Base-by-base conservation (phyloP, 2,329 filamentous ascomycete species). In the Cladophialophora chaetospira region DNA sequence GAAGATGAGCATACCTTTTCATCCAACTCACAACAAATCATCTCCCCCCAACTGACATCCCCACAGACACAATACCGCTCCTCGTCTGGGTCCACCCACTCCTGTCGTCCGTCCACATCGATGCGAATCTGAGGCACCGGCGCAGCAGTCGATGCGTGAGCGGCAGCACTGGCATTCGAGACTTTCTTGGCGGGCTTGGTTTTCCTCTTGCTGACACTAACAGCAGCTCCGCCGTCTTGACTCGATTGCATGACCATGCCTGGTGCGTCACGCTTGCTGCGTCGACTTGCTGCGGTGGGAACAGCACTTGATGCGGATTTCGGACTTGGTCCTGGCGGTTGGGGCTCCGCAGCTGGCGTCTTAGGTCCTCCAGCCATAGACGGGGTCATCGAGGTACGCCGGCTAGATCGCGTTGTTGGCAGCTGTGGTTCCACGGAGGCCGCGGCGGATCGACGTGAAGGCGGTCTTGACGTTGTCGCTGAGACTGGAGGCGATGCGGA, bases 1-100 rank as follows among this genome's bases (percentile, higher is more conserved):
- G 21, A 44, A 23, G 29, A 35, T 26, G 46, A 54, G 52, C 70
- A 61, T 68, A 58, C 71, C 65, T 81, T 79, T 65, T 84, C 80
- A 50, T 79, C 78, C 64, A 85, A 83, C 64, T 87, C 84, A 66
- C 84, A 87, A 40, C 79, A 81, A 58, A 87, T 83, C 84, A 87
- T 87, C 33, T 79, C 79, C 26, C 84, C 84, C 65, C 79, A 86
- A 64, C 82, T 85, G 15, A 87, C 82, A 63, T 86, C 82, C 35
- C 80, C 80, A 65, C 84, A 87, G 38, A 85, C 69, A 67, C 84
- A 87, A 67, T 87, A 87, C n/a, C 80, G 73, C 13, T 81, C 79
- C 69, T 87, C 84, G 54, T 85, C 77, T 0, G 82, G 81, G 67
- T 86, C 83, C 55, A 86, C 80, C 61, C 78, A 70, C 60, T 77